Evolutionary conservation across 148 eudicot genomes (phyloP), one percentile per base, ranked within the genome.

Genomic region (Limonium bicolor): DNA sequence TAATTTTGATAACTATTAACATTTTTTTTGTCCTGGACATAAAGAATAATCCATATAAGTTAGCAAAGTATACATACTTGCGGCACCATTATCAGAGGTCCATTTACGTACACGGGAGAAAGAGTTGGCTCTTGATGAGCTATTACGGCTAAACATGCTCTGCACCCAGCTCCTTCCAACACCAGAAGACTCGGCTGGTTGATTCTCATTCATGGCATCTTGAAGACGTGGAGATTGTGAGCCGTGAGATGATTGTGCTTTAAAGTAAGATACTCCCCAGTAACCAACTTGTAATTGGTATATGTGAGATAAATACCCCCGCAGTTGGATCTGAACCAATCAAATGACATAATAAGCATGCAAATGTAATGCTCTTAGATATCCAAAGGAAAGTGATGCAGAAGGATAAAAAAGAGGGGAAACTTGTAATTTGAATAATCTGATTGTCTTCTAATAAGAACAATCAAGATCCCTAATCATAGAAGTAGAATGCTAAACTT

Each of bases 91-190:
- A 50, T 78, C 94, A 48, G 76, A 53, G 23, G 61, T 42, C 66
- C 61, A 65, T 53, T 66, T 84, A 35, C 78, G 71, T 30, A 67
- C 68, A 47, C 73, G 92, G 29, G 64, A 63, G 41, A 71, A 86
- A 37, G 94, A 70, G 62, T 58, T 65, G 25, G 65, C 69, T 65
- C 72, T 73, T 14, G 42, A 36, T 26, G 71, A 46, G 41, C 76
- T 42, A 16, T 78, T 94, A 53, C 87, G 65, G 53, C 88, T 85
- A 65, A 87, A 82, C 96, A 87, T 87, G 76, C 82, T 82, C 67
- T 90, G 95, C 44, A 87, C 88, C 96, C 88, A 87, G 69, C 80
- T 87, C 64, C 78, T 73, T 50, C 86, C 94, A 4, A 58, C 65
- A 58, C 74, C 80, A 73, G 87, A 68, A 60, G 84, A 88, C 60